These are phyloP conservation scores for Lentinula sp. DNA, from an alignment of 768 basidiomycete species.

Conservation along the genomic window DNA sequence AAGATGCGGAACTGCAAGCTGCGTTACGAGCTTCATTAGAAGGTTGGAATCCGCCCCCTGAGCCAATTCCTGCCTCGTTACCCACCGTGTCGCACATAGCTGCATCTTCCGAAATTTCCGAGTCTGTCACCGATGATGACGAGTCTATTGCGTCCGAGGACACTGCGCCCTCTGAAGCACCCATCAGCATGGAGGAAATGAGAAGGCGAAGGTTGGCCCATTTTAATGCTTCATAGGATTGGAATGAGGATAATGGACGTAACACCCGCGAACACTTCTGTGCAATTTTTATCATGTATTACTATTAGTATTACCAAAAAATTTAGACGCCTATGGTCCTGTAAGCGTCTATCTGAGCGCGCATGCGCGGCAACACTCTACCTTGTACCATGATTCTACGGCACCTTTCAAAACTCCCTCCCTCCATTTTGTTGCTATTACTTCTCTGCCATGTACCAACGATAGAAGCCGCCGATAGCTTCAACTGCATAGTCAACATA, in stretches of 20 bases:
- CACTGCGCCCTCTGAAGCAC: slow-evolving; percentile 15
- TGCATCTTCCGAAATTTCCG: slow-evolving; percentile 4
- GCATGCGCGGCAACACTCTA: no score
- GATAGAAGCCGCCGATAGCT: slow-evolving; percentile 33
- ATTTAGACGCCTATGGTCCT: no score
- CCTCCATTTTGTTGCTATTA: slow-evolving; percentile 8
- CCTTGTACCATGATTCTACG: slow-evolving; percentile 14
- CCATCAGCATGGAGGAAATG: slow-evolving; percentile 59
- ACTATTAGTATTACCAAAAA: no score
- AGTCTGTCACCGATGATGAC: slow-evolving; percentile 23
- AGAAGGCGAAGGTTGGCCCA: slow-evolving; percentile 55
- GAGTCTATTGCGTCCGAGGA: slow-evolving; percentile 33
- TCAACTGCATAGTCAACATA: slow-evolving; percentile 46
- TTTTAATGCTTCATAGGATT: slow-evolving; percentile 42
- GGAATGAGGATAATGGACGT: background rate
- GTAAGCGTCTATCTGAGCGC: no score
- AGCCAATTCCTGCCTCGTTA: slow-evolving; percentile 5
- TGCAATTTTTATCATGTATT: background rate
- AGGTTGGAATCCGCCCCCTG: slow-evolving; percentile 36
- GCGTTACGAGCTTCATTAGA: slow-evolving; percentile 76
- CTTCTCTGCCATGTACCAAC: slow-evolving; percentile 16
- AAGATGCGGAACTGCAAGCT: slow-evolving; percentile 83
- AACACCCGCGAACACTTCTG: background rate
- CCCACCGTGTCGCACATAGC: background rate
- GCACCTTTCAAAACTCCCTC: slow-evolving; percentile 4